Evolutionary conservation across 2,329 filamentous ascomycete genomes (phyloP).

Genomic region (Epichloe uncinata): DNA sequence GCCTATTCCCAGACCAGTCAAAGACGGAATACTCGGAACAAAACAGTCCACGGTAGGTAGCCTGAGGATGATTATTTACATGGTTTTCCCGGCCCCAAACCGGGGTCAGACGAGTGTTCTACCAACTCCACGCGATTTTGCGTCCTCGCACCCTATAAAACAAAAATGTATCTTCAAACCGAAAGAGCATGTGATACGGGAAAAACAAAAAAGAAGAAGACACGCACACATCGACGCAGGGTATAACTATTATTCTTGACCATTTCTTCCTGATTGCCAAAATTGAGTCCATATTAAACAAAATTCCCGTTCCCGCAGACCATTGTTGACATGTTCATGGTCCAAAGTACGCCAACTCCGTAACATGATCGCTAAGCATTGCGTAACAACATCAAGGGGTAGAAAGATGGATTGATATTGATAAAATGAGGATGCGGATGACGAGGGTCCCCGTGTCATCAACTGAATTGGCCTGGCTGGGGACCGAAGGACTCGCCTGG

Average conservation of each 20-base stretch:
- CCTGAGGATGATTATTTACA: no score
- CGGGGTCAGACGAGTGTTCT: no score
- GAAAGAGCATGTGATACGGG: no score
- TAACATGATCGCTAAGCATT: not conserved
- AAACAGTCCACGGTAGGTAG: no score
- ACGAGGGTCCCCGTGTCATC: not conserved
- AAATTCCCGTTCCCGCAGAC: not conserved
- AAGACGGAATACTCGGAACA: no score
- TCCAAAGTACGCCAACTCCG: not conserved
- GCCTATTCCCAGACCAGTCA: no score
- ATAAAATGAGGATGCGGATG: not conserved
- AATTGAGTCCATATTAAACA: not conserved
- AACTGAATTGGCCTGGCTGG: constrained; percentile 25
- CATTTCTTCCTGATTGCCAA: not conserved
- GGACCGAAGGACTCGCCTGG: constrained; percentile 27
- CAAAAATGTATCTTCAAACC: no score
- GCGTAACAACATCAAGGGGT: not conserved
- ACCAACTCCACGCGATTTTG: no score
- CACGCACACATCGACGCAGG: not conserved
- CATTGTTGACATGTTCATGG: not conserved
- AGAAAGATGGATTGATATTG: not conserved
- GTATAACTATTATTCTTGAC: not conserved
- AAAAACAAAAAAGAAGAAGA: not conserved
- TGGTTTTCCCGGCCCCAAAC: no score
- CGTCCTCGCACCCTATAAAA: no score